A percentile compares a stretch with the other conserved stretches of the same genome.
Evolutionary conservation across 1,139 yeast species (phyloP).

Genomic region (Blastobotrys buckinghamii): DNA sequence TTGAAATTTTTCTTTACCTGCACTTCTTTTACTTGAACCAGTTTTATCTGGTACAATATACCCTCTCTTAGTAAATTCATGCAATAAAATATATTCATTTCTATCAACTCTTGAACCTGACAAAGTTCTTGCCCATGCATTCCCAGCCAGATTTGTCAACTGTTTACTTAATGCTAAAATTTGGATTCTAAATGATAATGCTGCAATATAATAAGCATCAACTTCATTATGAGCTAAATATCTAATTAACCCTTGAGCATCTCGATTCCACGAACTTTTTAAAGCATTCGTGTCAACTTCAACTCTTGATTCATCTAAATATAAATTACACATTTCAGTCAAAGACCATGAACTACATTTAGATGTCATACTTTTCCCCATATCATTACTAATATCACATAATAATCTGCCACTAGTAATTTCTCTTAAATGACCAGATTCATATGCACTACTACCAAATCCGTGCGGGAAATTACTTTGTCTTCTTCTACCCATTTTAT

Average conservation of each 20-base stretch:
- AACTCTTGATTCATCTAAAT: slow-evolving; percentile 52
- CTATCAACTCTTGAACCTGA: slow-evolving; percentile 97
- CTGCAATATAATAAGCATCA: slow-evolving; percentile 61
- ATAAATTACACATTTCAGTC: slow-evolving; percentile 84
- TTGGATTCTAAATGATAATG: slow-evolving; percentile 77
- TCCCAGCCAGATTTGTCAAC: slow-evolving; percentile 90
- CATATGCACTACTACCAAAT: slow-evolving; percentile 42
- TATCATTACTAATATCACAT: slow-evolving; percentile 90
- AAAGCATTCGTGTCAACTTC: slow-evolving; percentile 72
- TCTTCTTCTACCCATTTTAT: slow-evolving; percentile 76
- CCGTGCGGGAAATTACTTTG: slow-evolving; percentile 61
- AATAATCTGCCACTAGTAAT: slow-evolving; percentile 79
- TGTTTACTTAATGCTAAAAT: slow-evolving; percentile 86
- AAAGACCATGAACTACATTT: slow-evolving; percentile 97
- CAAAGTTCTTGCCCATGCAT: slow-evolving; percentile 93
- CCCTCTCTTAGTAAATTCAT: slow-evolving; percentile 78
- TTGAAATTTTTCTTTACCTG: slow-evolving; percentile 57
- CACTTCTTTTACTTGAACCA: slow-evolving; percentile 28
- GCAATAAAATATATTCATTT: slow-evolving; percentile 87
- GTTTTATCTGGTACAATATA: slow-evolving; percentile 83
- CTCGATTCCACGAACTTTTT: slow-evolving; percentile 48
- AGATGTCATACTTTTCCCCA: slow-evolving; percentile 87
- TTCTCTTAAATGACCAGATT: slow-evolving; percentile 50
- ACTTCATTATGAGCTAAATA: slow-evolving; percentile 65
- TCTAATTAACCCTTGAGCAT: slow-evolving; percentile 59